Evolutionary conservation across 1,284 basidiomycete genomes (phyloP).

Genomic region (Cerrena zonata): DNA sequence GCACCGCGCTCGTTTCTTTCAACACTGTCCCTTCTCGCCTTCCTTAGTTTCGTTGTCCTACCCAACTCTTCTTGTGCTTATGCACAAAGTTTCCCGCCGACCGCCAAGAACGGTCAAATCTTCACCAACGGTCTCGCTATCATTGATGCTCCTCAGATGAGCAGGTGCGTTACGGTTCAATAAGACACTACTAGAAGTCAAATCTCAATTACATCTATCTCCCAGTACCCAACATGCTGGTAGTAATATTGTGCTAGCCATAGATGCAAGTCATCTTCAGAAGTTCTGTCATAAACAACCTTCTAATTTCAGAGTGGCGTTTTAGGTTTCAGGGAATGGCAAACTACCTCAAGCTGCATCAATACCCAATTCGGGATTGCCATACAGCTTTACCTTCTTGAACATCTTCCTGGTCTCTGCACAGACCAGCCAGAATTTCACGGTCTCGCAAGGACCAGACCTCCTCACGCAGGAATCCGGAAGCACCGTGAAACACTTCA

Average conservation of each 20-base stretch:
- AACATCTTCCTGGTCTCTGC: slow-evolving; percentile 47
- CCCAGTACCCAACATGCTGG: slow-evolving; percentile 27
- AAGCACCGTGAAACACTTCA: slow-evolving; percentile 45
- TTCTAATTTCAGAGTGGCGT: background rate
- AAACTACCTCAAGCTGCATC: slow-evolving; percentile 32
- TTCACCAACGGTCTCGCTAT: slow-evolving; percentile 47
- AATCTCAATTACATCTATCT: background rate
- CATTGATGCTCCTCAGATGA: slow-evolving; percentile 39
- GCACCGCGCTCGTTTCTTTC: background rate
- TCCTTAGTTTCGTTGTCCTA: slow-evolving; percentile 14
- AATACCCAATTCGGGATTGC: slow-evolving; percentile 30
- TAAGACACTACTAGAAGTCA: background rate
- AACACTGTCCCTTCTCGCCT: slow-evolving; percentile 3
- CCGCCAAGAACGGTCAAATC: slow-evolving; percentile 33
- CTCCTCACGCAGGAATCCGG: slow-evolving; percentile 38
- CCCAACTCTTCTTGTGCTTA: slow-evolving; percentile 12
- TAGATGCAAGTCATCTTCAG: slow-evolving; percentile 33
- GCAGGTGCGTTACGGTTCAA: slow-evolving; percentile 31
- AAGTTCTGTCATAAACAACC: background rate
- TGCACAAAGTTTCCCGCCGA: slow-evolving; percentile 26
- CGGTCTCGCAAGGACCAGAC: slow-evolving; percentile 37
- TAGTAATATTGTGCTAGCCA: slow-evolving; percentile 35
- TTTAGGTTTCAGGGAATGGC: slow-evolving; percentile 42
- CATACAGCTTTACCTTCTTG: slow-evolving; percentile 38
- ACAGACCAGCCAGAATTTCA: slow-evolving; percentile 37